A percentile compares a stretch with the other conserved stretches of the same genome.
Conservation (phyloP, 495 filamentous ascomycete genomes). For the Neurospora pannonica region DNA sequence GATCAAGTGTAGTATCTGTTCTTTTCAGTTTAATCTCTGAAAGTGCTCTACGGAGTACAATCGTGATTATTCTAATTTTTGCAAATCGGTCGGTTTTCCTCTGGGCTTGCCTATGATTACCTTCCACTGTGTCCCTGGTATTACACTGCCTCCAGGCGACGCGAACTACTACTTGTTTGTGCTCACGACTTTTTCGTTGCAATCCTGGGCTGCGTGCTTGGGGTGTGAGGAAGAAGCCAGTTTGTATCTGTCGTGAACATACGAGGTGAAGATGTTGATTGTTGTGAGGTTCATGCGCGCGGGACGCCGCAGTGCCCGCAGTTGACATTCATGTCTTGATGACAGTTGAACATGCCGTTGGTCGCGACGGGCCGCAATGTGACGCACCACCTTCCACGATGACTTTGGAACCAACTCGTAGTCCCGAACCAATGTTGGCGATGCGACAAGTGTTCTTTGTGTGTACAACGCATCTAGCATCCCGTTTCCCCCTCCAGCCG, state of each 20-base stretch:
- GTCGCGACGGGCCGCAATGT: neutral
- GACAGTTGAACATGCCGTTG: neutral
- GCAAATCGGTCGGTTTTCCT: constrained; percentile 17
- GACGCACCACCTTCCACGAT: neutral
- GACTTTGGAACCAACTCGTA: neutral
- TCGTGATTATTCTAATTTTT: constrained; percentile 85
- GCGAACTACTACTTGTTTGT: constrained; percentile 43
- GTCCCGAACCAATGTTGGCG: neutral
- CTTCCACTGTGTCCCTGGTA: constrained; percentile 73
- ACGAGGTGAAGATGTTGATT: neutral
- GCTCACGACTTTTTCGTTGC: constrained; percentile 38
- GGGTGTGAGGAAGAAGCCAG: constrained; percentile 51
- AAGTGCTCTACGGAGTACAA: constrained; percentile 58
- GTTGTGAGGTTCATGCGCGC: neutral
- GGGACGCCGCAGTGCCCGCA: neutral
- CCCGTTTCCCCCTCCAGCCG: neutral
- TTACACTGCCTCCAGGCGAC: constrained; percentile 81
- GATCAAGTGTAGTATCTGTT: constrained; percentile 99
- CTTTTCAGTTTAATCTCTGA: constrained; percentile 94
- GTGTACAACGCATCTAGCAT: neutral
- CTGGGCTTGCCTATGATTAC: constrained; percentile 71
- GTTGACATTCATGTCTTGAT: neutral
- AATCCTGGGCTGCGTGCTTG: constrained; percentile 41
- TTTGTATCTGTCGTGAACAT: neutral
- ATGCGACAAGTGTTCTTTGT: neutral